phyloP scores from a whole-genome alignment of 2,329 filamentous ascomycete species.

The Colletotrichum brevisporum region DNA sequence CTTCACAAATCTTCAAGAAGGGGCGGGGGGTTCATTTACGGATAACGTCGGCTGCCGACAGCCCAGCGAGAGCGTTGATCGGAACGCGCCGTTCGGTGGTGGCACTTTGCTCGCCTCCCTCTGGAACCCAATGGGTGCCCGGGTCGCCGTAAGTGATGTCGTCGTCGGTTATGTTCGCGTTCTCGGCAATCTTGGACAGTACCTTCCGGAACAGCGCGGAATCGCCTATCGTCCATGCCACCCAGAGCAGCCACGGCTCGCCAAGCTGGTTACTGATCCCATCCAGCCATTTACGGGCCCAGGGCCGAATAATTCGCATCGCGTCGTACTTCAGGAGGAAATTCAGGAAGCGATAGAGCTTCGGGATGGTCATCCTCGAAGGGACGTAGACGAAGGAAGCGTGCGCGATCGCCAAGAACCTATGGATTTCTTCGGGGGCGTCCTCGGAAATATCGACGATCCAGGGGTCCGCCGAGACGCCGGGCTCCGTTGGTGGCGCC shows the following conservation, averaged over 20 bases:
- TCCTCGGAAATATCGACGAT: too few relatives aligned
- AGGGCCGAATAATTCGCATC: neutral
- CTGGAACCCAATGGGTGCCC: too few relatives aligned
- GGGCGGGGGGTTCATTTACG: too few relatives aligned
- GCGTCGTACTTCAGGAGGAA: slow-evolving; percentile 2
- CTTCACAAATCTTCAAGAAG: too few relatives aligned
- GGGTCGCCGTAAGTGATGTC: too few relatives aligned
- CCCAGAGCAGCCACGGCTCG: neutral
- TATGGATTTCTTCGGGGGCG: neutral
- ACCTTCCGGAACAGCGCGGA: neutral
- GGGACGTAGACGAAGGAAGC: neutral
- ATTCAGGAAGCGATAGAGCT: neutral
- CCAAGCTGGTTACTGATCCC: neutral
- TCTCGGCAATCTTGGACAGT: neutral
- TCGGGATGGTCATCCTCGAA: neutral
- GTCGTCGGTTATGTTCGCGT: too few relatives aligned
- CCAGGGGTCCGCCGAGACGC: too few relatives aligned
- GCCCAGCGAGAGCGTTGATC: too few relatives aligned
- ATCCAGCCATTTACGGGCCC: neutral
- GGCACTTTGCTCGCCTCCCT: too few relatives aligned
- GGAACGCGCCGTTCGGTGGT: too few relatives aligned
- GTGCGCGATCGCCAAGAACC: neutral
- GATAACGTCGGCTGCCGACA: too few relatives aligned
- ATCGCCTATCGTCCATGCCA: slow-evolving; percentile 4
- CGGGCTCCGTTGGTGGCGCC: too few relatives aligned